Base-by-base conservation (phyloP, 23 red algal genomes). In the Gracilaria domingensis region DNA sequence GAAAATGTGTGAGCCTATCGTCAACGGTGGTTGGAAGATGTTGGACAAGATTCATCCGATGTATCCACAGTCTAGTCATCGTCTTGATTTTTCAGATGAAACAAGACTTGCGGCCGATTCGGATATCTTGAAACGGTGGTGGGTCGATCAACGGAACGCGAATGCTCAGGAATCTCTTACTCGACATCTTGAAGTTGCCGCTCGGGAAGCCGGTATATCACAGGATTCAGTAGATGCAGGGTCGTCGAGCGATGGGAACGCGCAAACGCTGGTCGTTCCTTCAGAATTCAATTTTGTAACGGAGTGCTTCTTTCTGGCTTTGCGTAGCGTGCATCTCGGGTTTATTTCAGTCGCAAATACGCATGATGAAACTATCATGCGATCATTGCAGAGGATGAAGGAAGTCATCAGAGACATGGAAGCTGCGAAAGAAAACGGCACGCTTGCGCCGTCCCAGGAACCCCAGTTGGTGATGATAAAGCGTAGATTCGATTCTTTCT, bases 271-370 rank as follows among this genome's bases (percentile, higher is more conserved):
- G 6, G 8, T 3, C 34, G 59, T 88, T 70, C 62, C 77, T 53
- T 75, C 37, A 54, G 80, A 94, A 26, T 99, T 93, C 64, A 71
- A 80, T 40, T 99, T 99, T 71, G 87, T 99, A 67, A 77, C 97
- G 7, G 97, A 99, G 61, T 93, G 85, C 64, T 99, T 96, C 51
- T 99, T 90, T 73, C 71, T 99, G 1, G 90, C 97, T 30, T 44
- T 95, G 85, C 92, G 96, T 16, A 39, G 53, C 20, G 76, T 95
- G 33, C 83, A 98, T 28, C 92, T 98, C 4, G 89, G 90, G 16
- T 95, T 94, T 65, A 36, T 94, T 56, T 71, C 93, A n/a, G 86
- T 93, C 9, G 60, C 87, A 39, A 89, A 90, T 73, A 81, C 78
- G 86, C 93, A 98, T 76, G 70, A 91, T 38, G 90, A 98, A 54